Evolutionary conservation across 192 early-diverging fungal genomes (phyloP).

Genomic region (Kappamyces sp.): DNA sequence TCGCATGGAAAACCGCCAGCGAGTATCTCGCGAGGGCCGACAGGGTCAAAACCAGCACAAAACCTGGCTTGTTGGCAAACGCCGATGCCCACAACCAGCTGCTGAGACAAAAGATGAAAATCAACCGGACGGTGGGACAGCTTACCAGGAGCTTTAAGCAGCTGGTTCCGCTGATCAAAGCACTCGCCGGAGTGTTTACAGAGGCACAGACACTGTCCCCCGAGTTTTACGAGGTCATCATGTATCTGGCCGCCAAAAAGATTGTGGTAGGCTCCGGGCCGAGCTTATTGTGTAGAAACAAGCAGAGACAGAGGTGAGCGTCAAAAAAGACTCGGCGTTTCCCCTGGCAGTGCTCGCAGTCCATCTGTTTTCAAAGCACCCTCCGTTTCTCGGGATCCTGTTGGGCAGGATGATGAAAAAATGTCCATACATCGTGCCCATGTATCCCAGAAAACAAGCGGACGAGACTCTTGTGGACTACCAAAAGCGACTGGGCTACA

Average conservation of each 20-base stretch:
- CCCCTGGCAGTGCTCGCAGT: constrained; percentile 60
- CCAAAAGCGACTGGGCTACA: constrained; percentile 35
- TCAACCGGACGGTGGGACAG: constrained; percentile 26
- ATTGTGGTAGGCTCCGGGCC: constrained; percentile 39
- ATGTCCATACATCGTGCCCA: constrained; percentile 65
- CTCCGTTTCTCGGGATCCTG: constrained; percentile 51
- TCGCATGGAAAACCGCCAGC: constrained; percentile 20
- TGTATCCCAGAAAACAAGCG: constrained; percentile 30
- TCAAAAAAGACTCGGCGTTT: constrained; percentile 51
- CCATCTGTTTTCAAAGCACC: constrained; percentile 48
- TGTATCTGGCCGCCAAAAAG: constrained; percentile 52
- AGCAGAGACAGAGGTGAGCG: constrained; percentile 62
- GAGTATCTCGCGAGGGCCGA: constrained; percentile 12
- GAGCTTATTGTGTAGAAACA: constrained; percentile 42
- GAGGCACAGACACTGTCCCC: constrained; percentile 7
- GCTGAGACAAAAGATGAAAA: constrained; percentile 20
- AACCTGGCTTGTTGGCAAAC: constrained; percentile 15
- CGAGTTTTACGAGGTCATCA: constrained; percentile 15
- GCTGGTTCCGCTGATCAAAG: constrained; percentile 17
- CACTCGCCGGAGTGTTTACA: constrained; percentile 15
- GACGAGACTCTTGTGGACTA: constrained; percentile 37
- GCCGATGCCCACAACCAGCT: constrained; percentile 4
- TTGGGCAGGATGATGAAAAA: constrained; percentile 61
- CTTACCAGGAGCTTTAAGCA: constrained; percentile 22
- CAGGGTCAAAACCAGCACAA: constrained; percentile 22